These are phyloP conservation scores for Orychophragmus violaceus DNA, from an alignment of 345 rosid species.

Conservation along the genomic window DNA sequence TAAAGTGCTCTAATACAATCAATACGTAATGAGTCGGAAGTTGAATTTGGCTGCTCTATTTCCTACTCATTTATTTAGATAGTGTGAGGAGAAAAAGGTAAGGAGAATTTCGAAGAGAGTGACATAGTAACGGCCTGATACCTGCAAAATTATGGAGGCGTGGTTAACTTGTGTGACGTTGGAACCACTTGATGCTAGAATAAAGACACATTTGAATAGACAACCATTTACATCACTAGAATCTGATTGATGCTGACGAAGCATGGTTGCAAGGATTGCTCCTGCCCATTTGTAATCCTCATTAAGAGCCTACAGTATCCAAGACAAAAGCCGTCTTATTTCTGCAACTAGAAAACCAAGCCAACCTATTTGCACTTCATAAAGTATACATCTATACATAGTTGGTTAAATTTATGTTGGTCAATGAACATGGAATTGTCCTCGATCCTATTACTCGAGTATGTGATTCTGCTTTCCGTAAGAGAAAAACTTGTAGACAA, in stretches of 20 bases:
- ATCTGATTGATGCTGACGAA: slow-evolving; percentile 62
- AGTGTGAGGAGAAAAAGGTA: slow-evolving; percentile 1
- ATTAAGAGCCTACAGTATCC: slow-evolving; percentile 50
- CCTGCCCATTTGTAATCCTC: slow-evolving; percentile 74
- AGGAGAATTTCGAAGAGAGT: neutral
- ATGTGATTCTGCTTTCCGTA: no score
- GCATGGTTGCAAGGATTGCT: slow-evolving; percentile 84
- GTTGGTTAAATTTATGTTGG: slow-evolving; percentile 61
- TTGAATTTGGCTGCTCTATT: neutral
- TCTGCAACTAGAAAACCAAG: slow-evolving; percentile 16
- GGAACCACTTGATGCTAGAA: slow-evolving; percentile 57
- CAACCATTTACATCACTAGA: slow-evolving; percentile 42
- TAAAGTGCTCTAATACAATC: neutral
- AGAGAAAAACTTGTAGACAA: no score
- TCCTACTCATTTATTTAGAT: neutral
- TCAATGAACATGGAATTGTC: slow-evolving; percentile 56
- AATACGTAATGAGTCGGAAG: slow-evolving; percentile 13
- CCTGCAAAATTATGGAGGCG: slow-evolving; percentile 78
- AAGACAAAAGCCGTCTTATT: slow-evolving; percentile 5
- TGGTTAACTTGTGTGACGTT: slow-evolving; percentile 71
- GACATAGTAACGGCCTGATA: slow-evolving; percentile 24
- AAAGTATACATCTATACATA: slow-evolving; percentile 54
- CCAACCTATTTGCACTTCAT: slow-evolving; percentile 3
- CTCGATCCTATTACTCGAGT: no score
- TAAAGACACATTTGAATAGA: slow-evolving; percentile 44